Evolutionary conservation across 768 basidiomycete genomes (phyloP).

Genomic region (Mycena olivaceomarginata): DNA sequence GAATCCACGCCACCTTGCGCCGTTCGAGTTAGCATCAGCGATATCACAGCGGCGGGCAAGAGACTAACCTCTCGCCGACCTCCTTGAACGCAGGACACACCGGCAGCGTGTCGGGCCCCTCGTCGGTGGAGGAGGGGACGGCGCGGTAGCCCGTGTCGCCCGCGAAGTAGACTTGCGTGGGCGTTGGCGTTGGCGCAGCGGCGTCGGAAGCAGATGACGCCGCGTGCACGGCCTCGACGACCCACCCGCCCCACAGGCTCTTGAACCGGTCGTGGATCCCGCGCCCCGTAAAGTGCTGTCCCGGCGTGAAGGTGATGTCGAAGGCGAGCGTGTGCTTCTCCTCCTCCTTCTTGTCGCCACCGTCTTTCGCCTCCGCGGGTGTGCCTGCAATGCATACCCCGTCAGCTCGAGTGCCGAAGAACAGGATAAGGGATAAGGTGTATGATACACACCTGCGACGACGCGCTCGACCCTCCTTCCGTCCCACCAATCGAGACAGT

Average conservation of each 20-base stretch:
- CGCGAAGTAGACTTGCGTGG: constrained; percentile 73
- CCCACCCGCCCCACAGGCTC: constrained; percentile 83
- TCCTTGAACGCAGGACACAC: constrained; percentile 84
- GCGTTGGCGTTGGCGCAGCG: constrained; percentile 28
- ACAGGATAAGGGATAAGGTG: too few species aligned
- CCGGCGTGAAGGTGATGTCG: constrained; percentile 75
- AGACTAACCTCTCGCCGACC: constrained; percentile 64
- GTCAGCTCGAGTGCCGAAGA: too few species aligned
- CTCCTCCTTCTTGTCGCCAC: not conserved
- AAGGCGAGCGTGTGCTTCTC: constrained; percentile 51
- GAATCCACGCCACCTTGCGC: constrained; percentile 73
- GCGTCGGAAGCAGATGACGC: not conserved
- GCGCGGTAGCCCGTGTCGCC: constrained; percentile 82
- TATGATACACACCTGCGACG: constrained; percentile 28
- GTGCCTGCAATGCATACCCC: too few species aligned
- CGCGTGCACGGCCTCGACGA: constrained; percentile 71
- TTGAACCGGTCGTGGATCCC: constrained; percentile 69
- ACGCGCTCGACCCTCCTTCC: constrained; percentile 60
- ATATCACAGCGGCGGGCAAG: too few species aligned
- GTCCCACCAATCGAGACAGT: constrained; percentile 83
- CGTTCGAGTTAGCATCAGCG: too few species aligned
- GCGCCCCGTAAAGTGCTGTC: constrained; percentile 80
- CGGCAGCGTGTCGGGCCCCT: constrained; percentile 64
- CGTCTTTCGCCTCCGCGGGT: too few species aligned
- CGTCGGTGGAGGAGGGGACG: constrained; percentile 68